Evolutionary conservation across 148 eudicot genomes (phyloP).

Genomic region (Nepenthes gracilis): DNA sequence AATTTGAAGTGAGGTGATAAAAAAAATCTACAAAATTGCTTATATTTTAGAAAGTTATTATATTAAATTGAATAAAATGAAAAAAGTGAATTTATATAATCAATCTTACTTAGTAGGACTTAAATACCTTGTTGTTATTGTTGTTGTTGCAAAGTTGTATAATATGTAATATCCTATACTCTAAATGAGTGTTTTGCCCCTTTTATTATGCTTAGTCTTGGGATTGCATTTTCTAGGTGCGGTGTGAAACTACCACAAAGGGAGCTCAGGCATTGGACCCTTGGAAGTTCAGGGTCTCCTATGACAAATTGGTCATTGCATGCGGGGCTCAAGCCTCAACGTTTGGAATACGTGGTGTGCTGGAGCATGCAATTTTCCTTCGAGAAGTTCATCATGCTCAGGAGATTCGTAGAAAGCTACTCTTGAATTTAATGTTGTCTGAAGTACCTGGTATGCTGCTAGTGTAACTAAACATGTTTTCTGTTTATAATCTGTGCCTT

Average conservation of each 20-base stretch:
- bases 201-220: background rate
- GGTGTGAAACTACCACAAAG: conserved; percentile 65
- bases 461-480: background rate
- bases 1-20: too few species aligned
- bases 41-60: too few species aligned
- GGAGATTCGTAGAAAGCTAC: conserved; percentile 79
- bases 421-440: conserved; percentile 83
- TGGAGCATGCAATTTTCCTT: conserved; percentile 74
- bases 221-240: conserved; percentile 35
- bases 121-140: too few species aligned
- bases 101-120: too few species aligned
- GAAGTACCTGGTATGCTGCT: conserved; percentile 74
- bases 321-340: conserved; percentile 83
- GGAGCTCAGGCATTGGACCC: conserved; percentile 49
- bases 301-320: conserved; percentile 92
- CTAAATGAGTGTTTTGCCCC: background rate
- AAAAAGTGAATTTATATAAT: too few species aligned
- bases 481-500: background rate
- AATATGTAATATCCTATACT: background rate
- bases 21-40: too few species aligned
- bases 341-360: conserved; percentile 79
- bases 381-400: conserved; percentile 98
- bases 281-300: conserved; percentile 66
- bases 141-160: background rate
- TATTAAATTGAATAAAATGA: too few species aligned